Percentiles rank a stretch among this genome's conserved stretches.
These are phyloP conservation scores for Phytophthora idaei DNA, from an alignment of 352 stramenopile species.

Conservation along the genomic window DNA sequence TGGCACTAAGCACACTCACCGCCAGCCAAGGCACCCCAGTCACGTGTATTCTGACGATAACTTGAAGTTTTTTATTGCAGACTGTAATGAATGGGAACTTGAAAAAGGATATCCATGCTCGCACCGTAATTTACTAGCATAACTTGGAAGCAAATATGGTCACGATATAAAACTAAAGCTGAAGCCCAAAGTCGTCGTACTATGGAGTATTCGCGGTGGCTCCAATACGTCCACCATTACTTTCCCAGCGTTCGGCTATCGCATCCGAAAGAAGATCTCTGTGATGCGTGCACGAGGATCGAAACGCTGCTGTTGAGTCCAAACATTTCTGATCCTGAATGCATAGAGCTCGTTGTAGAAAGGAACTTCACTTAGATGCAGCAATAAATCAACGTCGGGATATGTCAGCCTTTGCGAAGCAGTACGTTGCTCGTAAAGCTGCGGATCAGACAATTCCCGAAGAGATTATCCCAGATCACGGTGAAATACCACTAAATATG, in stretches of 20 bases:
- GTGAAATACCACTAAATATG: background rate
- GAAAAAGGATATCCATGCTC: background rate
- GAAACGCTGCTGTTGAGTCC: background rate
- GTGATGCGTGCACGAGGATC: background rate
- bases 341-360: no score
- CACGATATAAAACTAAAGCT: background rate
- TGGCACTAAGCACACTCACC: no score
- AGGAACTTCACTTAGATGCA: slow-evolving; percentile 6
- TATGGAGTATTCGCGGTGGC: background rate
- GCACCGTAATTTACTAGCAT: background rate
- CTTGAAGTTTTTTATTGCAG: background rate
- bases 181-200: background rate
- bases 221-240: background rate
- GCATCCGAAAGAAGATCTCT: no score
- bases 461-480: slow-evolving; percentile 1
- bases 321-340: background rate
- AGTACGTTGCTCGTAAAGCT: background rate
- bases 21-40: no score
- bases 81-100: background rate
- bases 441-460: background rate
- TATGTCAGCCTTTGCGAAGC: slow-evolving; percentile 3
- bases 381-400: background rate
- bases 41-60: no score
- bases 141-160: background rate
- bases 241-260: background rate